Conservation (phyloP, 305 asterid genomes). For the Andrographis paniculata region DNA sequence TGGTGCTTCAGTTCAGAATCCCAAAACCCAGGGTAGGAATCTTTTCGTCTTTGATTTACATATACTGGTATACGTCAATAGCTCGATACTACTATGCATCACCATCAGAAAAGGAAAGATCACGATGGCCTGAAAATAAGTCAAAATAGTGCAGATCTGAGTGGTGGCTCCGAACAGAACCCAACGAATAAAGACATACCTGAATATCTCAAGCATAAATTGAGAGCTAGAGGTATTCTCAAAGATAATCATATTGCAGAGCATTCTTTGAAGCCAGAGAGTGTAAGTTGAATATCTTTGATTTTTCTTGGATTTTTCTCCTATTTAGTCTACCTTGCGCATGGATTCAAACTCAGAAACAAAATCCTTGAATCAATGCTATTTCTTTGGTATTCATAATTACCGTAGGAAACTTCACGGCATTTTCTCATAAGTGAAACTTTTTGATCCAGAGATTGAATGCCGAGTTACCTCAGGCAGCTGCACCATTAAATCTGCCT, state of each 20-base stretch:
- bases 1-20: constrained; percentile 35
- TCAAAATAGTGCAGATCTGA: constrained; percentile 30
- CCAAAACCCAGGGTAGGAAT: constrained; percentile 32
- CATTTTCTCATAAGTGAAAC: constrained; percentile 14
- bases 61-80: constrained; percentile 17
- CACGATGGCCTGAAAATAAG: constrained; percentile 27
- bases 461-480: constrained; percentile 32
- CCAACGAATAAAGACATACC: constrained; percentile 52
- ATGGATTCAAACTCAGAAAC: constrained; percentile 5
- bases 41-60: constrained; percentile 12
- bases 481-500: constrained; percentile 42
- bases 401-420: neutral
- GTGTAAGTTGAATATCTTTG: constrained; percentile 32
- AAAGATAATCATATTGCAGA: constrained; percentile 36
- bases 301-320: constrained; percentile 1
- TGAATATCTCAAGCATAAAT: constrained; percentile 81
- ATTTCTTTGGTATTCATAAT: constrained; percentile 11
- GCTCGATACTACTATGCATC: constrained; percentile 11
- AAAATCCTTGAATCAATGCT: constrained; percentile 6
- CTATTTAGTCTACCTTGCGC: neutral
- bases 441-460: constrained; percentile 44
- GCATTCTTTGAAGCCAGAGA: constrained; percentile 24
- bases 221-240: constrained; percentile 88
- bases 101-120: constrained; percentile 30
- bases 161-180: constrained; percentile 35